Base-by-base conservation (phyloP, 148 eudicot species). In the Chenopodium album region DNA sequence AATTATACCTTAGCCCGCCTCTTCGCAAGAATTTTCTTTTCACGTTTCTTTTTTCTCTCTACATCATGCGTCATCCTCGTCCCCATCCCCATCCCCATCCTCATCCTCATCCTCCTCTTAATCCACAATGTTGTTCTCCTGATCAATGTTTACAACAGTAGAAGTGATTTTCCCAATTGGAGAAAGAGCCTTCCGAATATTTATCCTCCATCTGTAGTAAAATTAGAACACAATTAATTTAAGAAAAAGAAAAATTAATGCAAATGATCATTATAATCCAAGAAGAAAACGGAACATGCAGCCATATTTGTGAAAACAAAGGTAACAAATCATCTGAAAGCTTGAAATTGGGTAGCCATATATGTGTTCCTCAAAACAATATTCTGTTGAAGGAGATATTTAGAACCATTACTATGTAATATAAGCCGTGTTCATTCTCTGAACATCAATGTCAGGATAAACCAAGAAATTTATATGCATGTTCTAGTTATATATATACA, bases 171-270 rank as follows among this genome's bases (percentile, higher is more conserved):
- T 90, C 60, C 83, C 80, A 52, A 83, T 13, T 44, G 91, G 83
- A 73, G 92, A 79, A 14, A 95, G 84, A 62, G 91, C 98, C 89
- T 95, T 93, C 81, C 94, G 87, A 22, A 95, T 83, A 79, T 83
- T 84, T 83, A 86, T 82, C 76, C 98, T 94, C 98, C 98, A 95
- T 86, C 98, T 95, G 75, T 31, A 67, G 65, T 11, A 64, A 50
- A 74, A 17, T 70, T 64, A 31, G 23, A 13, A 56, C 10, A 76
- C 23, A 48, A 74, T 63, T 64, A 29, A 8, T 73, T 16, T 67
- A 68, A 22, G 50, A 67, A 20, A 71, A 23, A 52, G 41, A 23
- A 46, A 20, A n/a, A 66, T 62, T 16, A 23, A 26, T 8, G 71
- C 29, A 1, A 26, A 65, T 2, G 59, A 26, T 34, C 44, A 13